Percentiles rank a stretch among this genome's conserved stretches.
phyloP scores from a whole-genome alignment of 2,329 filamentous ascomycete species.

The Penicillium sp. region DNA sequence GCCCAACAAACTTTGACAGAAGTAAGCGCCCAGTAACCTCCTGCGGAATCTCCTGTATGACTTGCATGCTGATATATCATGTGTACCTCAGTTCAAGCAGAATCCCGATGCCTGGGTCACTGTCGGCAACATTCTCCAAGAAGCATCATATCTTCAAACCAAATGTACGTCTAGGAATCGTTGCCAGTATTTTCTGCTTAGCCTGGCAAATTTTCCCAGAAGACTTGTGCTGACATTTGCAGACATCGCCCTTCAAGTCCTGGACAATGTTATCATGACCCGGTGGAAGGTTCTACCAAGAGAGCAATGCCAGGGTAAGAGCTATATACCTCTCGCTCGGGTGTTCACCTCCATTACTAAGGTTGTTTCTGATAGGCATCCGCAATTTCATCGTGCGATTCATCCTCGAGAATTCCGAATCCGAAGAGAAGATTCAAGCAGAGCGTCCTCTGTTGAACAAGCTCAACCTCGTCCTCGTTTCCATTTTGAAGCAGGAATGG shows the following conservation, averaged over 20 bases:
- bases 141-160: constrained; percentile 89
- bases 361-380: constrained; percentile 62
- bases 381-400: constrained; percentile 99
- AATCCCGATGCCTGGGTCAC: constrained; percentile 97
- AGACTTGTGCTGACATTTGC: constrained; percentile 33
- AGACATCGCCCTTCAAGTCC: constrained; percentile 92
- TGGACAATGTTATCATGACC: constrained; percentile 98
- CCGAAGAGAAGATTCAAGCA: constrained; percentile 78
- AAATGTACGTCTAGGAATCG: constrained; percentile 66
- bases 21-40: constrained; percentile 51
- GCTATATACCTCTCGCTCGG: not conserved
- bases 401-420: constrained; percentile 88
- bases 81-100: constrained; percentile 77
- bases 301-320: constrained; percentile 83
- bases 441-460: constrained; percentile 95
- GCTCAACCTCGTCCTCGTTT: constrained; percentile 94
- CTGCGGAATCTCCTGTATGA: not conserved
- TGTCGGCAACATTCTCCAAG: constrained; percentile 93
- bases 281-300: constrained; percentile 97
- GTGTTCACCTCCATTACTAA: constrained; percentile 6
- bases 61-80: constrained; percentile 1
- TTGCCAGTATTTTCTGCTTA: not conserved
- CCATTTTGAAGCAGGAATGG: constrained; percentile 98
- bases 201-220: not conserved
- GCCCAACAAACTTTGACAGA: constrained; percentile 90